Conservation (phyloP, 495 filamentous ascomycete genomes). For the Talaromyces borbonicus region DNA sequence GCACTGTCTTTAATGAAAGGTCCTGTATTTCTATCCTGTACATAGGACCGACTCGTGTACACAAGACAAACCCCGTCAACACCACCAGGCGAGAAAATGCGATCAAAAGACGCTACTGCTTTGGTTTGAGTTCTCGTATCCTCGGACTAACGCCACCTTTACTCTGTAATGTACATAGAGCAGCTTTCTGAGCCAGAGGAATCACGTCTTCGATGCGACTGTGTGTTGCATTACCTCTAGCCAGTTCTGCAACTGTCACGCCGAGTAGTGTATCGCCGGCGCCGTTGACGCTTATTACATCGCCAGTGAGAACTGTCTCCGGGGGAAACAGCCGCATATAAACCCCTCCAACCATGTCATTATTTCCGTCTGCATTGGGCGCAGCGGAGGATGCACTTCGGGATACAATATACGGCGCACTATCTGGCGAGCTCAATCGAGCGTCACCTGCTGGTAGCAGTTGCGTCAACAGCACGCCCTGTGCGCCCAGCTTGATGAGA, state of each 20-base stretch:
- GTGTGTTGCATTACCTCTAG: slow-evolving; percentile 15
- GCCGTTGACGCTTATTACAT: slow-evolving; percentile 84
- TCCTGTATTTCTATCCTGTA: too few species aligned
- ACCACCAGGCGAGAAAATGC: too few species aligned
- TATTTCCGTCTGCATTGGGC: slow-evolving; percentile 26
- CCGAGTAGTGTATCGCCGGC: slow-evolving; percentile 91
- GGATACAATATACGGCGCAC: slow-evolving; percentile 59
- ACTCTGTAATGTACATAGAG: slow-evolving; percentile 63
- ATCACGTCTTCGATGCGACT: slow-evolving; percentile 31
- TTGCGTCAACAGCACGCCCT: slow-evolving; percentile 70
- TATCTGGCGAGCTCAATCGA: slow-evolving; percentile 48
- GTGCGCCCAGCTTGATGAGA: slow-evolving; percentile 69
- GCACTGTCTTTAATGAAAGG: too few species aligned
- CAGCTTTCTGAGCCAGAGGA: slow-evolving; percentile 57
- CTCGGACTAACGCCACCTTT: slow-evolving; percentile 55
- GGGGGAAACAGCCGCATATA: slow-evolving; percentile 76
- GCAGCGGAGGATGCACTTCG: slow-evolving; percentile 27
- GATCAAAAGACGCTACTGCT: too few species aligned
- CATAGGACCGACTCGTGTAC: too few species aligned
- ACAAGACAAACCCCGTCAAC: too few species aligned
- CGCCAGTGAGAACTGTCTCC: slow-evolving; percentile 45
- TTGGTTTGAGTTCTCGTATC: slow-evolving; percentile 18
- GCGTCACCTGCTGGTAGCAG: slow-evolving; percentile 55
- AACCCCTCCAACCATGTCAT: slow-evolving; percentile 58
- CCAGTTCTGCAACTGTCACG: slow-evolving; percentile 60